Base-by-base conservation (phyloP, 805 yeast genomes). In the Cyberlindnera maclurae region DNA sequence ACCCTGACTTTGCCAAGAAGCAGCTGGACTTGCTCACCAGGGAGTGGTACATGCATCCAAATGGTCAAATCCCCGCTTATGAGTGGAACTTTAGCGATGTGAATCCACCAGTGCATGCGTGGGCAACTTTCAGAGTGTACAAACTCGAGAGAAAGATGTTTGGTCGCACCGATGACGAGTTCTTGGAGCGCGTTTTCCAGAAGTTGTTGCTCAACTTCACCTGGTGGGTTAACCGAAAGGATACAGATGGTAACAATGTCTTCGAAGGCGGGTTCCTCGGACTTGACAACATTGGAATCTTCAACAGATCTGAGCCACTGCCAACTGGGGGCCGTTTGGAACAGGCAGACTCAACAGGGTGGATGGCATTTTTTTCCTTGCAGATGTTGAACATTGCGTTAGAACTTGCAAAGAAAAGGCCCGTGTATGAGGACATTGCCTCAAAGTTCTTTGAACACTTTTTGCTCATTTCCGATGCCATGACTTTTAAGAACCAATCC, bases 21-120 rank as follows among this genome's bases (percentile, higher is more conserved):
- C 96, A 88, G 63, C 71, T 88, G 50, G 95, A 82, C 57, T 65
- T 88, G 41, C 66, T 88, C 58, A 82, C 95, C 24, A 73, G 96
- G 55, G 97, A 88, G 62, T 88, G 96, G 96, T 88, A 88, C 58
- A 86, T 87, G 94, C 96, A 90, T 58, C 96, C 96, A 33, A 88
- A 88, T 58, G 97, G 97, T n/a, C 96, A 89, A 62, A 77, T 87
- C 47, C 96, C 97, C 0, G 96, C 96, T 12, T 88, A 88, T 59
- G 97, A 88, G 62, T 88, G 97, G 97, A 88, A 89, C 59, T 88
- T 88, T 54, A 69, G 83, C 45, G 97, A 88, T 60, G 95, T 89
- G n/a, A 88, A 88, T 58, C 97, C 97, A 1, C 97, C 97, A 0
- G 97, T 88, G 27, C 96, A 89, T 58, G 96, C 96, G 0, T 88